A percentile compares a stretch with the other conserved stretches of the same genome.
Evolutionary conservation across 306 rosid genomes (phyloP).

Genomic region (Medicago truncatula): MtrunA17r5.0-ANR NC_053043.1:5783501-5784000

Average conservation of each 20-base stretch:
- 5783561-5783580: slow-evolving; percentile 61
- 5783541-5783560: slow-evolving; percentile 65
- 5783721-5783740: slow-evolving; percentile 43
- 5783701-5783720: slow-evolving; percentile 48
- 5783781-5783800: slow-evolving; percentile 31
- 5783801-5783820: slow-evolving; percentile 33
- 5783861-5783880: slow-evolving; percentile 28
- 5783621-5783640: slow-evolving; percentile 45
- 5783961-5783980: slow-evolving; percentile 48
- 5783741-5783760: slow-evolving; percentile 49
- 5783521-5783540: slow-evolving; percentile 77
- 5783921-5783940: slow-evolving; percentile 38
- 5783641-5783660: slow-evolving; percentile 27
- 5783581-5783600: slow-evolving; percentile 56
- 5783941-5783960: slow-evolving; percentile 52
- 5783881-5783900: slow-evolving; percentile 14
- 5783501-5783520: slow-evolving; percentile 82
- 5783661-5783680: slow-evolving; percentile 35
- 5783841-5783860: slow-evolving; percentile 28
- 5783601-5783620: slow-evolving; percentile 47
- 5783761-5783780: slow-evolving; percentile 57
- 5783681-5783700: slow-evolving; percentile 47
- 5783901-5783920: slow-evolving; percentile 29
- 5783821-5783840: slow-evolving; percentile 22
- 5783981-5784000: slow-evolving; percentile 48